These are phyloP conservation scores for Radiomyces spectabilis DNA, from an alignment of 192 early-diverging fungal species.

Conservation along the genomic window DNA sequence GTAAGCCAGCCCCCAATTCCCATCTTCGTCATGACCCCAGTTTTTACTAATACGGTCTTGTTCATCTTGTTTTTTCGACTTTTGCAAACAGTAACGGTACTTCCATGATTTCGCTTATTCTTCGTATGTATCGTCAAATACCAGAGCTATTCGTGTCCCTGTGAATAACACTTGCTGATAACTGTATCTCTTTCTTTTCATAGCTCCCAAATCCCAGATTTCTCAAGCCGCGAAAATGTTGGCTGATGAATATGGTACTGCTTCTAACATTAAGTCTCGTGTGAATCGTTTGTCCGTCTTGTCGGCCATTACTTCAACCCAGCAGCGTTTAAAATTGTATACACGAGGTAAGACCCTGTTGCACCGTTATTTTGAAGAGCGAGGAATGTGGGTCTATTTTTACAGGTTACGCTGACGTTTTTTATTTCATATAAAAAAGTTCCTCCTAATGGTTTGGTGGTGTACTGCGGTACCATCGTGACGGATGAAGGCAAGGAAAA, in stretches of 20 bases:
- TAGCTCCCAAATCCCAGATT: constrained; percentile 86
- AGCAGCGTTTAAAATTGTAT: constrained; percentile 94
- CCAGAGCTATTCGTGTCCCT: too few species aligned
- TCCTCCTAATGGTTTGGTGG: constrained; percentile 91
- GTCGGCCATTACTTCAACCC: constrained; percentile 95
- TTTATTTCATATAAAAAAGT: constrained; percentile 27
- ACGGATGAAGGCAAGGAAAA: constrained; percentile 98
- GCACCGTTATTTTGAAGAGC: too few species aligned
- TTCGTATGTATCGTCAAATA: constrained; percentile 65
- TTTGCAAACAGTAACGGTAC: constrained; percentile 86
- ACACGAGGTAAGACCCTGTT: constrained; percentile 54
- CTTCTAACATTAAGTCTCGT: constrained; percentile 99
- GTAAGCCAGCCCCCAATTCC: constrained; percentile 25
- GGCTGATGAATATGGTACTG: constrained; percentile 97
- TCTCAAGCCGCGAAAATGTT: constrained; percentile 86
- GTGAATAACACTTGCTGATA: not conserved
- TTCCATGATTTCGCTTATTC: constrained; percentile 98
- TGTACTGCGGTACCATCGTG: constrained; percentile 89
- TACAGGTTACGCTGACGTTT: not conserved
- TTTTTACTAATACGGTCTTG: not conserved
- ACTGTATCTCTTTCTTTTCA: not conserved
- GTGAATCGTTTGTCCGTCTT: constrained; percentile 97
- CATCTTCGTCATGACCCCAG: not conserved
- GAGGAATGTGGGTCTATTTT: not conserved
- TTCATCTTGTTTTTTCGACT: not conserved